Base-by-base conservation (phyloP, 2,329 filamentous ascomycete genomes). In the Dactylellina leptospora region DNA sequence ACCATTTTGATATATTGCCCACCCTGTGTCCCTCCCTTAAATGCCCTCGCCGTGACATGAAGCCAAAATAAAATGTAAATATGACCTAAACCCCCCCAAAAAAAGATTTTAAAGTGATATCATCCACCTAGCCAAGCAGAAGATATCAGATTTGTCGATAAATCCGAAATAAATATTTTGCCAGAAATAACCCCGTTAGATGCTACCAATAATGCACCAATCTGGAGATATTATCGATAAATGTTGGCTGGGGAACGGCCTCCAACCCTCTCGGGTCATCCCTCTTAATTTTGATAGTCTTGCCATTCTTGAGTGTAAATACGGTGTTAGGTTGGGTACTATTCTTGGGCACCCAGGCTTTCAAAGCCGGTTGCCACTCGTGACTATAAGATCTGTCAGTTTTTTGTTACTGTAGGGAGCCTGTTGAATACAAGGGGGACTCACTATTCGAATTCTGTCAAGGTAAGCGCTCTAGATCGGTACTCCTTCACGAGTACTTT, bases 401-500 rank as follows among this genome's bases (percentile, higher is more conserved):
- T 42, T 40, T 23, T 40, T 28, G 10, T 23, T 45, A n/a, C 23
- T 5, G n/a, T 22, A 10, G 6, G 6, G 6, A 33, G 13, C n/a
- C 8, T 23, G 22, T 13, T 16, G 4, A 23, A 5, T 25, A 45
- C 18, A n/a, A n/a, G n/a, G n/a, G n/a, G n/a, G 6, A 47, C 54
- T 28, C 54, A 64, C 53, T 84, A 85, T 76, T 85, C 80, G 80
- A 85, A 89, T 59, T 86, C 81, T 0, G 88, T 89, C 1, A 81
- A 81, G 0, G 85, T 84, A 62, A 91, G 78, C 23, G 86, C 85
- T 80, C 84, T 86, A n/a, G 81, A 79, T 27, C 85, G 83, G 76
- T 91, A 91, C 80, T 91, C 89, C 27, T 86, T 84, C 2, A 82
- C 82, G 61, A 91, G 79, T 25, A 90, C 85, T 77, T 83, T 83